A percentile compares a stretch with the other conserved stretches of the same genome.
phyloP scores from a whole-genome alignment of 2,329 filamentous ascomycete genomes.

The Nemania serpens region DNA sequence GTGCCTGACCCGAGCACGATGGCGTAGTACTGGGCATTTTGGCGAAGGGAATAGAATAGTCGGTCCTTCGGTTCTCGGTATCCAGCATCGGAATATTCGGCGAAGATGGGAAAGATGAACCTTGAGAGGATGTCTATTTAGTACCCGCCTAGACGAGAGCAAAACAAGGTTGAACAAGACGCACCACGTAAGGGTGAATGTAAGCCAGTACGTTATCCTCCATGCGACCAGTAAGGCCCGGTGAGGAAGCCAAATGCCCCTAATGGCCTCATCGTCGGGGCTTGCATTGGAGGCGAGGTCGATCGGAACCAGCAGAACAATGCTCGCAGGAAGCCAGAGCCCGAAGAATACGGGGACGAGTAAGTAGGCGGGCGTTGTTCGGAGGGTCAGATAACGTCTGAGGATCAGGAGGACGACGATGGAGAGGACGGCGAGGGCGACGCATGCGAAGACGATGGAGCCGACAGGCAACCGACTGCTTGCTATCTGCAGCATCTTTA shows the following conservation, averaged over 20 bases:
- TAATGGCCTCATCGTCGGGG: slow-evolving; percentile 69
- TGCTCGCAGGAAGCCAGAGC: slow-evolving; percentile 88
- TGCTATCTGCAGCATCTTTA: slow-evolving; percentile 54
- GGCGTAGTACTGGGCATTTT: slow-evolving; percentile 87
- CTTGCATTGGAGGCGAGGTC: slow-evolving; percentile 87
- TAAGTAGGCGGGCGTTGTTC: slow-evolving; percentile 87
- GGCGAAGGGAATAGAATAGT: slow-evolving; percentile 80
- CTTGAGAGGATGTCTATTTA: slow-evolving; percentile 49
- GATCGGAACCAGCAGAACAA: slow-evolving; percentile 90
- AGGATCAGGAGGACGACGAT: slow-evolving; percentile 80
- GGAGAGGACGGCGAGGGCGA: slow-evolving; percentile 76
- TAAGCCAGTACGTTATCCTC: slow-evolving; percentile 97
- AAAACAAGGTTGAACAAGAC: slow-evolving; percentile 4
- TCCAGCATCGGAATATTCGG: slow-evolving; percentile 92
- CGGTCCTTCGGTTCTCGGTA: slow-evolving; percentile 85
- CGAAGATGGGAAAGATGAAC: slow-evolving; percentile 89
- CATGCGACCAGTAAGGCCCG: slow-evolving; percentile 82
- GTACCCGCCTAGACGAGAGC: neutral
- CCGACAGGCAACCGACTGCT: slow-evolving; percentile 68
- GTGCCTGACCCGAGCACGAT: slow-evolving; percentile 74
- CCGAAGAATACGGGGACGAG: slow-evolving; percentile 93
- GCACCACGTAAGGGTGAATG: slow-evolving; percentile 90
- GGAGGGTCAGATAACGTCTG: slow-evolving; percentile 87
- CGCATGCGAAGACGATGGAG: slow-evolving; percentile 76
- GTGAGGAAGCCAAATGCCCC: slow-evolving; percentile 86